Evolutionary conservation across 2,329 filamentous ascomycete species (phyloP).

Genomic region (Talaromyces sp.): DNA sequence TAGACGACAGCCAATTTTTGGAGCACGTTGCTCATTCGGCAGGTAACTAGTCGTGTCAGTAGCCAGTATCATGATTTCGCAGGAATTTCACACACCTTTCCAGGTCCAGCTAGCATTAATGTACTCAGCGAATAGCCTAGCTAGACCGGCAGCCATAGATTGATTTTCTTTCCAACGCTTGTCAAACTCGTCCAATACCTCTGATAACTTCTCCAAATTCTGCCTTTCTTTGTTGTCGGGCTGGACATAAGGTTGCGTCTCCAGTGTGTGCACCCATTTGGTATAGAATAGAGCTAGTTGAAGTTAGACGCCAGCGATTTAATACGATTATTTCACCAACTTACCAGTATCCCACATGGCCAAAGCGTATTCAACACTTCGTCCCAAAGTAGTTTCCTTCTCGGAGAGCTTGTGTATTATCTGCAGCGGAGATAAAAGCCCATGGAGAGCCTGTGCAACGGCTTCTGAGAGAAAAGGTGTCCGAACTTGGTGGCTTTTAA

Average conservation of each 20-base stretch:
- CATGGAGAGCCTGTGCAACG: slow-evolving; percentile 29
- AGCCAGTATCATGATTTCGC: neutral
- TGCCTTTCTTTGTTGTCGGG: slow-evolving; percentile 25
- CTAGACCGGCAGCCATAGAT: slow-evolving; percentile 28
- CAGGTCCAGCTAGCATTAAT: slow-evolving; percentile 32
- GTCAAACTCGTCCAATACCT: slow-evolving; percentile 27
- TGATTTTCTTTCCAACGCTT: slow-evolving; percentile 20
- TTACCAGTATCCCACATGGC: slow-evolving; percentile 33
- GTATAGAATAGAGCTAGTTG: slow-evolving; percentile 29
- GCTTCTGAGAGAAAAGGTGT: slow-evolving; percentile 27
- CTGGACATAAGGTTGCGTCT: slow-evolving; percentile 22
- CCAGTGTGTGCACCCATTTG: slow-evolving; percentile 33
- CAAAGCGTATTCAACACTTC: slow-evolving; percentile 35
- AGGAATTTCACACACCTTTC: slow-evolving; percentile 18
- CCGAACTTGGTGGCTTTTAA: slow-evolving; percentile 25
- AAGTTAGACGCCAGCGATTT: neutral
- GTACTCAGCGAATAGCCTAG: slow-evolving; percentile 28
- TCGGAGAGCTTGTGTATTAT: slow-evolving; percentile 28
- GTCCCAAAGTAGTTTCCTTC: slow-evolving; percentile 33
- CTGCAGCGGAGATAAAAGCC: slow-evolving; percentile 28
- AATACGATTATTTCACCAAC: neutral
- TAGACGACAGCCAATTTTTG: slow-evolving; percentile 22
- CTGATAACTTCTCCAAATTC: slow-evolving; percentile 26
- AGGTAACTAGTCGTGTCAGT: slow-evolving; percentile 20
- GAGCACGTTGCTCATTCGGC: slow-evolving; percentile 24